A percentile compares a stretch with the other conserved stretches of the same genome.
phyloP scores from a whole-genome alignment of 345 rosid genomes.

The Moringa oleifera region DNA sequence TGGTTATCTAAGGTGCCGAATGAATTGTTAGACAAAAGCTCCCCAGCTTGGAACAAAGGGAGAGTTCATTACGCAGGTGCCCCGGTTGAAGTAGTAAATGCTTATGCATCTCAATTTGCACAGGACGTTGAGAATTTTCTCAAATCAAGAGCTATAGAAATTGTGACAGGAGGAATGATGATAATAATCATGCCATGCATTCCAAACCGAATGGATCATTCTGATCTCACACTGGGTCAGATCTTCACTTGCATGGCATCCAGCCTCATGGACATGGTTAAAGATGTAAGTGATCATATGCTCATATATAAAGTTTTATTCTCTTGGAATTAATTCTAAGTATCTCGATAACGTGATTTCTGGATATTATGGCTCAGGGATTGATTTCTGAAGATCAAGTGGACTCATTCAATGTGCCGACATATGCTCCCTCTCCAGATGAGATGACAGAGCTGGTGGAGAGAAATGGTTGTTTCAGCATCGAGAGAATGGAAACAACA shows the following conservation, averaged over 20 bases:
- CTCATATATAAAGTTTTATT: no score
- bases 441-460: conserved; percentile 28
- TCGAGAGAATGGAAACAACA: conserved; percentile 31
- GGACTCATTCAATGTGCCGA: conserved; percentile 46
- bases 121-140: conserved; percentile 36
- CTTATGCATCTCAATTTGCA: conserved; percentile 33
- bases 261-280: conserved; percentile 38
- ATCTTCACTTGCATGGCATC: conserved; percentile 42
- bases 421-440: conserved; percentile 40
- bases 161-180: conserved; percentile 38
- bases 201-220: conserved; percentile 25
- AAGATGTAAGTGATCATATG: no score
- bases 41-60: conserved; percentile 44
- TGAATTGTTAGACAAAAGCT: conserved; percentile 27
- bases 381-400: conserved; percentile 33
- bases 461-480: conserved; percentile 32
- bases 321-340: no score
- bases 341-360: no score
- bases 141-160: conserved; percentile 32
- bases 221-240: conserved; percentile 11
- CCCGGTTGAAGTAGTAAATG: conserved; percentile 26
- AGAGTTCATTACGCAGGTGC: conserved; percentile 32
- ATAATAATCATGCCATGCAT: conserved; percentile 27
- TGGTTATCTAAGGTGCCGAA: conserved; percentile 42
- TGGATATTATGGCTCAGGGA: no score